Base-by-base conservation (phyloP, 2,329 filamentous ascomycete species). In the Bipolaris victoriae region DNA sequence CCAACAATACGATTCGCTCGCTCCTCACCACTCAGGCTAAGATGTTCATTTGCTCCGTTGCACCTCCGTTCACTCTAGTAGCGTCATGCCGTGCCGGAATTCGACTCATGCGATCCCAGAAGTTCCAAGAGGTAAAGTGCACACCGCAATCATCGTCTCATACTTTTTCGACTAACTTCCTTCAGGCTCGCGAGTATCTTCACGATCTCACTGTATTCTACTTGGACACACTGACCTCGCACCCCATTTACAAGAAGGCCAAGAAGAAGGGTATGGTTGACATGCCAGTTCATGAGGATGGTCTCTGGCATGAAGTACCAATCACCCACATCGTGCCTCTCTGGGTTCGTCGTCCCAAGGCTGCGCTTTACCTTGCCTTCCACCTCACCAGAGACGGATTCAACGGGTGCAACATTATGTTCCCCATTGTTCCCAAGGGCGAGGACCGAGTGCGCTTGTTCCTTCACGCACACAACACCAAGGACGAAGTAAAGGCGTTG, bases 381-480 rank as follows among this genome's bases (percentile, higher is more conserved):
- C 57, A 84, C 85, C 24, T 55, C 1, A 37, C 26, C 9, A 22
- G 43, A 10, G 53, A 51, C 2, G 18, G 16, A 2, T 48, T 60
- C 26, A 49, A 49, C 39, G 35, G 7, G 5, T 55, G 22, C 22
- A 36, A 46, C 5, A 47, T 60, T 5, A 3, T 26, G 7, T 55
- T 55, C 29, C 57, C 60, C 6, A 37, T 60, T 10, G 57, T 62
- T 2, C 33, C 53, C n/a, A 60, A 50, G 22, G 60, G 60, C 5
- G 9, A 37, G 1, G 35, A 29, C 16, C 36, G 46, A 3, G 33
- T 60, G 5, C 26, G 54, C 10, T 4, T 55, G 13, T 36, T 54
- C 1, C 50, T 55, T n/a, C 61, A 58, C n/a, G 60, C 51, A 1
- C 39, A 39, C 89, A 90, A 77, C 86, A 90, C 54, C 1, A 24